Percentiles rank a stretch among this genome's conserved stretches.
phyloP scores from a whole-genome alignment of 1,284 basidiomycete species.

The Fomitopsis betulina region DNA sequence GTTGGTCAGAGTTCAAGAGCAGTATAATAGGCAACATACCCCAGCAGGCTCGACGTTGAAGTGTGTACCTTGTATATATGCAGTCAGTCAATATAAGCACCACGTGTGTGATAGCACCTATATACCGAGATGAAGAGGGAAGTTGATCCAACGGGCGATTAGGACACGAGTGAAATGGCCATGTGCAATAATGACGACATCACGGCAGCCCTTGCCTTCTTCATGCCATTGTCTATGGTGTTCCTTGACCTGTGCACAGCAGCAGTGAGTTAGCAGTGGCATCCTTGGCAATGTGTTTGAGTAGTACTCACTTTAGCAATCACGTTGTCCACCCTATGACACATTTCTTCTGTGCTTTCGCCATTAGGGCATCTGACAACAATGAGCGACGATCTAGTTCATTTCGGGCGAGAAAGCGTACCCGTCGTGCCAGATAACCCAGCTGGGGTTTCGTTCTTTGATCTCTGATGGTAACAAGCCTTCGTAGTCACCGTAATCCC shows the following conservation, averaged over 20 bases:
- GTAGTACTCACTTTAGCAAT: slow-evolving; percentile 54
- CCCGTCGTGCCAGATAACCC: slow-evolving; percentile 85
- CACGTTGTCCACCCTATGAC: slow-evolving; percentile 69
- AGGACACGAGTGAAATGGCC: slow-evolving; percentile 85
- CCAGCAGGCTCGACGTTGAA: slow-evolving; percentile 81
- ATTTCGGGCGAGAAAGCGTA: slow-evolving; percentile 24
- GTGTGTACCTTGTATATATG: slow-evolving; percentile 50
- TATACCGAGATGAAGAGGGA: slow-evolving; percentile 60
- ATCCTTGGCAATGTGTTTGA: not conserved
- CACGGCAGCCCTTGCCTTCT: slow-evolving; percentile 56
- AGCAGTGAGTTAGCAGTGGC: not conserved
- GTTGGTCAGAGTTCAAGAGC: not conserved
- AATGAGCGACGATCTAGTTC: not conserved
- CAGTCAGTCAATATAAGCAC: not conserved
- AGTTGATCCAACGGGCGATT: slow-evolving; percentile 76
- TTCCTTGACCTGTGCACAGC: slow-evolving; percentile 54
- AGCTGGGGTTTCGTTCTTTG: slow-evolving; percentile 56
- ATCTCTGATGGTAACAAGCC: slow-evolving; percentile 78
- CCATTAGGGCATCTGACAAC: slow-evolving; percentile 74
- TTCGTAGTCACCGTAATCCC: slow-evolving; percentile 92
- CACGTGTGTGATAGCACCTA: slow-evolving; percentile 14
- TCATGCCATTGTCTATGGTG: slow-evolving; percentile 73
- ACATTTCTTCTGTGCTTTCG: slow-evolving; percentile 80
- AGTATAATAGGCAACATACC: slow-evolving; percentile 37
- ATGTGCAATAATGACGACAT: slow-evolving; percentile 75